phyloP scores from a whole-genome alignment of 2,329 filamentous ascomycete species.

The Diaporthe australafricana region DNA sequence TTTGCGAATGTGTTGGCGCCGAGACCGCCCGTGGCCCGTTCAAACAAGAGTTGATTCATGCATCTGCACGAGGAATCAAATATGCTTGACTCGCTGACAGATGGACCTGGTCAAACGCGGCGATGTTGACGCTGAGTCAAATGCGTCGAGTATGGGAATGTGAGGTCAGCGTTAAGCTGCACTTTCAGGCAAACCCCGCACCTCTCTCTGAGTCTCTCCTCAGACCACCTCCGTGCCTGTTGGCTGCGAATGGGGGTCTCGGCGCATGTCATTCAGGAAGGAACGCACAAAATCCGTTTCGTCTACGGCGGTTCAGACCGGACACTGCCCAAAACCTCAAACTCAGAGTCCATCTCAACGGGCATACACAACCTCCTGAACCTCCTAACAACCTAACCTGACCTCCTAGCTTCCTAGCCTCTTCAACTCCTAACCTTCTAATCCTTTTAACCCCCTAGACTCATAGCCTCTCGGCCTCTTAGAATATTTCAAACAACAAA shows the following conservation, averaged over 20 bases:
- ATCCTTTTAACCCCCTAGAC: too few species aligned
- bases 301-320: too few species aligned
- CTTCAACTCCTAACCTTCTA: too few species aligned
- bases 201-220: background rate
- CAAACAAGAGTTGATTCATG: constrained; percentile 82
- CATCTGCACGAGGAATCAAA: constrained; percentile 33
- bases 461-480: too few species aligned
- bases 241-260: constrained; percentile 3
- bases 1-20: constrained; percentile 72
- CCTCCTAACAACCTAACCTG: too few species aligned
- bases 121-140: background rate
- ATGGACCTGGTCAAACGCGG: background rate
- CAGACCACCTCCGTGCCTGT: background rate
- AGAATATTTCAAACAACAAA: too few species aligned
- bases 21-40: constrained; percentile 79
- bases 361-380: too few species aligned
- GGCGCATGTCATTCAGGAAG: constrained; percentile 19
- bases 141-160: background rate
- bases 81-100: background rate
- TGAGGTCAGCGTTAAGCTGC: background rate
- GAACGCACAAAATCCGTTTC: background rate
- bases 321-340: too few species aligned
- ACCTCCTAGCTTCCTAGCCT: too few species aligned
- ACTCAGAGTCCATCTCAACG: too few species aligned
- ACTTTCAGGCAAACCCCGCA: constrained; percentile 19